phyloP scores from a whole-genome alignment of 192 early-diverging fungal species.

The Coemansia sp. region DNA sequence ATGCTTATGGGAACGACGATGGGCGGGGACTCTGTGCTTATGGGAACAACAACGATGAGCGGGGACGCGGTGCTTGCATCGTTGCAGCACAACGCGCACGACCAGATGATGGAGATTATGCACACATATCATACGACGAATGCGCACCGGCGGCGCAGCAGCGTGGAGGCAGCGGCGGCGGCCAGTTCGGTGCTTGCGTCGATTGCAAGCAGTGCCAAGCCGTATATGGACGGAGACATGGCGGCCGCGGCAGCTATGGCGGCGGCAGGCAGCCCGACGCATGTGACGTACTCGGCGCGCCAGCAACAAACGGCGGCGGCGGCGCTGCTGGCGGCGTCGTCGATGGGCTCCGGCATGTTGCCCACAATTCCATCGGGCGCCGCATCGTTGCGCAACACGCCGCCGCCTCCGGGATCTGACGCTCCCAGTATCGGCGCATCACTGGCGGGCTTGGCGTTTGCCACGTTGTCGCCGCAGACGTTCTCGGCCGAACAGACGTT shows the following conservation, averaged over 20 bases:
- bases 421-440: conserved; percentile 2
- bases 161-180: conserved; percentile 51
- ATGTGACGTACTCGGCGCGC: conserved; percentile 18
- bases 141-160: conserved; percentile 47
- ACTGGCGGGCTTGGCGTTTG: conserved; percentile 20
- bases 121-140: conserved; percentile 36
- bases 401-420: conserved; percentile 16
- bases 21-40: conserved; percentile 15
- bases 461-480: conserved; percentile 15
- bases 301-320: conserved; percentile 27
- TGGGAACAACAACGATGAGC: conserved; percentile 5
- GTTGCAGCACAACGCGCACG: conserved; percentile 26
- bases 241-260: conserved; percentile 25
- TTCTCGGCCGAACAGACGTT: conserved; percentile 2
- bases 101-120: conserved; percentile 53
- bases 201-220: conserved; percentile 46
- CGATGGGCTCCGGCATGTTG: conserved; percentile 40
- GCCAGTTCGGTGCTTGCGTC: conserved; percentile 55
- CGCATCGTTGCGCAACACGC: conserved; percentile 40
- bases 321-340: conserved; percentile 46
- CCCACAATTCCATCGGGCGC: conserved; percentile 49
- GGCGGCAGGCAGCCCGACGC: conserved; percentile 9
- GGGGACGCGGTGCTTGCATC: conserved; percentile 22
- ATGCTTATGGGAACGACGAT: conserved; percentile 20
- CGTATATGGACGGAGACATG: conserved; percentile 17